Evolutionary conservation across 2,329 filamentous ascomycete genomes (phyloP), one percentile per base, ranked within the genome.

Genomic region (Sarocladium brachiariae): DNA sequence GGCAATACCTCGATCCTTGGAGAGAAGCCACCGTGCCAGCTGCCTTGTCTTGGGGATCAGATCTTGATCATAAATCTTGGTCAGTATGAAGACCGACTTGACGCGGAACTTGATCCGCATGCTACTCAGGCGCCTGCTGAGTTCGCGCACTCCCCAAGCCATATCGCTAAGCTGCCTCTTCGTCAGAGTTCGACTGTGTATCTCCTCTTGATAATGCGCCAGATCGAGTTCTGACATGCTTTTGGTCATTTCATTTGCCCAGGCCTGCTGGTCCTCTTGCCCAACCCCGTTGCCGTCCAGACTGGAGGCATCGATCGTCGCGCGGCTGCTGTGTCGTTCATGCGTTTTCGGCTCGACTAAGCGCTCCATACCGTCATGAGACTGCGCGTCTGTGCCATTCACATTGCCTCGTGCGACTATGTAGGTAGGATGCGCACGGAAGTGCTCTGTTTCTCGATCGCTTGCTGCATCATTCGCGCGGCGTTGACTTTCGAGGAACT

Each of bases 121-220:
- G 66, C 84, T 90, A 49, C 89, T 87, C 53, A 97, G 71, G 53
- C 88, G 86, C 62, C 95, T 87, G 25, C 88, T 92, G 52, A 99
- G 73, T 67, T 96, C 89, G 45, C 93, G 78, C 52, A 97, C 93
- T 23, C 92, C 91, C 82, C 92, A 91, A 0, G 92, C 91, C 92
- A 99, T 97, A 60, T 97, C 93, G 13, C 87, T 90, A 37, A 99
- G 76, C 67, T 99, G 89, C 65, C 88, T 90, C 72, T 97, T 97
- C 1, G 91, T 96, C 57, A 97, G 75, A 47, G 96, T 79, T n/a
- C 92, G 80, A 53, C 77, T 82, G 60, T 80, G 76, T 37, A 77
- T 58, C 8, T 67, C 63, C 23, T 66, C 63, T 52, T 66, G 55
- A 37, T 63, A 54, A 14, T 49, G 7, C 18, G 60, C 55, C 10